Evolutionary conservation across 805 yeast genomes (phyloP).

Genomic region (Ogataea ganodermae): DNA sequence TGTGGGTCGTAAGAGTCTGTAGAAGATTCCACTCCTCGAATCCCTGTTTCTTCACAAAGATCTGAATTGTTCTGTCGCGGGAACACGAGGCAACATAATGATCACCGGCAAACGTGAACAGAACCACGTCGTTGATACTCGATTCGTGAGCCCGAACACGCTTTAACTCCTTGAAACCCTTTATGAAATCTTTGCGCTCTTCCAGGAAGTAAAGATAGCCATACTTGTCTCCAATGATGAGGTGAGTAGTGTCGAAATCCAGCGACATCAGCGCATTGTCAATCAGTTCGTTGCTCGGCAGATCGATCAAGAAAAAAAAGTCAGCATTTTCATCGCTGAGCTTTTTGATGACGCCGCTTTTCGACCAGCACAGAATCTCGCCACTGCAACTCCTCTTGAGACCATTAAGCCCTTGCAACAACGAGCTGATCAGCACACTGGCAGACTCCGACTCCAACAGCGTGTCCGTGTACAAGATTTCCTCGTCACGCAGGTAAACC

Average conservation of each 20-base stretch:
- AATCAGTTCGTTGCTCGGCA: slow-evolving; percentile 37
- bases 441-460: slow-evolving; percentile 14
- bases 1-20: slow-evolving; percentile 62
- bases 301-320: slow-evolving; percentile 12
- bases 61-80: slow-evolving; percentile 64
- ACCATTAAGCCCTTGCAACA: slow-evolving; percentile 42
- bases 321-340: slow-evolving; percentile 19
- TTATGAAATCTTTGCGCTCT: slow-evolving; percentile 19
- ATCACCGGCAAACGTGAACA: slow-evolving; percentile 33
- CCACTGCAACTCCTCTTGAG: slow-evolving; percentile 37
- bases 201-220: slow-evolving; percentile 42
- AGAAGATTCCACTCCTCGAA: slow-evolving; percentile 47
- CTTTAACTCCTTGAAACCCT: slow-evolving; percentile 25
- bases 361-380: slow-evolving; percentile 43
- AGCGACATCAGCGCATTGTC: slow-evolving; percentile 44
- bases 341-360: slow-evolving; percentile 41
- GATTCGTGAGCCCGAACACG: slow-evolving; percentile 53
- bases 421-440: slow-evolving; percentile 36
- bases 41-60: slow-evolving; percentile 37
- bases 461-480: slow-evolving; percentile 35
- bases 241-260: slow-evolving; percentile 34
- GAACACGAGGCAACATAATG: slow-evolving; percentile 49
- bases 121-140: slow-evolving; percentile 46
- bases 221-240: slow-evolving; percentile 51
- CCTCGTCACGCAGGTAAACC: slow-evolving; percentile 41